These are phyloP conservation scores for Corymbia maculata DNA, from an alignment of 345 rosid genomes.

Conservation along the genomic window DNA sequence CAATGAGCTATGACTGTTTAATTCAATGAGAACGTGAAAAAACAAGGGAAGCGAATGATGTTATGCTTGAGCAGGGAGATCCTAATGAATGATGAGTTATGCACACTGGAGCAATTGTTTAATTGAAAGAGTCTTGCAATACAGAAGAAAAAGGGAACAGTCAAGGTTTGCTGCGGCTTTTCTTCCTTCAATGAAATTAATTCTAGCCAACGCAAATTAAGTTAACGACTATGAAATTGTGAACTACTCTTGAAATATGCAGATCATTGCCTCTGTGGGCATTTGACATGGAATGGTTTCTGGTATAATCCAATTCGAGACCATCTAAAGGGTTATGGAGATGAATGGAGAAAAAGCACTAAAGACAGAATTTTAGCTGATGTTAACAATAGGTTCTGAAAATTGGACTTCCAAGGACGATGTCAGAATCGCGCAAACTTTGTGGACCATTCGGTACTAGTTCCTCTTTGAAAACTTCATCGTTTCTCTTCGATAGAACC, in stretches of 20 bases:
- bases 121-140: background rate
- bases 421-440: background rate
- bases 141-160: too few relatives aligned
- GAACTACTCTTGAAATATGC: background rate
- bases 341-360: background rate
- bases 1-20: background rate
- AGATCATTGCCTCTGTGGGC: background rate
- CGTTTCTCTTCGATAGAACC: background rate
- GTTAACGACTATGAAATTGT: background rate
- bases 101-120: background rate
- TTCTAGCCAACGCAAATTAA: background rate
- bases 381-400: background rate
- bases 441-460: background rate
- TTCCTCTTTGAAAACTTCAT: background rate
- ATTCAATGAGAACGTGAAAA: background rate
- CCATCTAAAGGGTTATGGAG: background rate
- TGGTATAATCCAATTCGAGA: background rate
- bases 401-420: background rate
- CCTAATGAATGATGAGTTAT: background rate
- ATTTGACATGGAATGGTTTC: background rate
- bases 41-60: background rate
- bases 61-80: background rate
- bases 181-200: background rate
- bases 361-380: background rate
- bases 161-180: background rate